Base-by-base conservation (phyloP, 73 alveolate genomes). In the Stentor coeruleus region DNA sequence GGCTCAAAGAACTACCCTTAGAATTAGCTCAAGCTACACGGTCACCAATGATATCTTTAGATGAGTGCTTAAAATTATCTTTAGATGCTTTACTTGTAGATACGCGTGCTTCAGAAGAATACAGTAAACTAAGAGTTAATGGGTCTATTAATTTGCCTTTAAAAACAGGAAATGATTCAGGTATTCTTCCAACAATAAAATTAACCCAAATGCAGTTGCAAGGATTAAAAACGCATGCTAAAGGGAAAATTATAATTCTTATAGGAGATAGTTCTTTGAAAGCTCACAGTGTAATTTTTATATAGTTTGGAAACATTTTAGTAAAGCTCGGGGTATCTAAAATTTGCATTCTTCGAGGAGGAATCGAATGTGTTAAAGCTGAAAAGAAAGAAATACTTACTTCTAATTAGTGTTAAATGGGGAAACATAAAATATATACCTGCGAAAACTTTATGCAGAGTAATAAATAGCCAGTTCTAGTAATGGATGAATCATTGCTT, bases 11-110 rank as follows among this genome's bases (percentile, higher is more conserved):
- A 20, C 15, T 66, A 15, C 39, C 79, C 11, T 14, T 66, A 11
- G 79, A 66, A 20, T 20, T 66, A 33, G 79, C 79, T 0, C 79
- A 66, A 31, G 79, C n/a, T 14, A 66, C 79, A 33, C n/a, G 79
- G 37, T 20, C 37, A 11, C 79, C 79, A 26, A 26, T 66, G 79
- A 66, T 66, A 0, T 20, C n/a, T 66, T 15, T 66, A 33, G 39
- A 66, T 14, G 79, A 66, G 26, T 66, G n/a, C 2, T 20, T 26
- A 20, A 0, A 28, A 11, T 28, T 66, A 26, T 20, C n/a, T 1
- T 14, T 14, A 26, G 37, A 66, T 20, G 26, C n/a, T 11, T 66
- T 66, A 26, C 36, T 66, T 20, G 79, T 66, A 1, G 79, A 66
- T 40, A 31, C 37, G 42, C n/a, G 79, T 14, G 3, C 79, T 66